Evolutionary conservation across 371 early-diverging fungal genomes (phyloP).

Genomic region (Mucor velutinosus): DNA sequence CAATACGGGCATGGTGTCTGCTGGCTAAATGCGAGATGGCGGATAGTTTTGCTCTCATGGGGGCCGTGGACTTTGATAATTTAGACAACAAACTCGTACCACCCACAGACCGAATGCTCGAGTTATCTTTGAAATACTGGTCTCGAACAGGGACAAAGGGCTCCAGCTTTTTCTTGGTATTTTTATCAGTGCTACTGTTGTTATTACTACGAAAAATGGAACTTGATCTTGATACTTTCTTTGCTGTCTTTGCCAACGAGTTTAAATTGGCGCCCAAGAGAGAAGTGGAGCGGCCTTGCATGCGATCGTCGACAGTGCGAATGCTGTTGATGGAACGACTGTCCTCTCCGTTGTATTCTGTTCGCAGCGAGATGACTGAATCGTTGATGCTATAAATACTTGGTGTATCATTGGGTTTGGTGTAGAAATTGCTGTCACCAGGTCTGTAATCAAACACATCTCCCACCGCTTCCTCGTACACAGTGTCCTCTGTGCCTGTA

Average conservation of each 20-base stretch:
- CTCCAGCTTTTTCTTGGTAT: conserved; percentile 17
- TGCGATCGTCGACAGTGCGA: conserved; percentile 26
- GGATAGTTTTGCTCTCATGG: conserved; percentile 35
- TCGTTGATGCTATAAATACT: conserved; percentile 30
- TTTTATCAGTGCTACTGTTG: background rate
- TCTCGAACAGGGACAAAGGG: conserved; percentile 28
- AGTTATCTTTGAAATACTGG: conserved; percentile 8
- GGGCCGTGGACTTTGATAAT: conserved; percentile 37
- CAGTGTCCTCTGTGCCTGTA: conserved; percentile 14
- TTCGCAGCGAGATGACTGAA: conserved; percentile 29
- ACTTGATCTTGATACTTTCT: conserved; percentile 29
- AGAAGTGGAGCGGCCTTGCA: conserved; percentile 17
- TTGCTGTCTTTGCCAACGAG: conserved; percentile 26
- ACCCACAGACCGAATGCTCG: conserved; percentile 20
- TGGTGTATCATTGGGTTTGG: conserved; percentile 18
- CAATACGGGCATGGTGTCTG: conserved; percentile 18
- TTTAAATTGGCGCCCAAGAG: conserved; percentile 20
- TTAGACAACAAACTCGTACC: conserved; percentile 31
- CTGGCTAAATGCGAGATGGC: conserved; percentile 15
- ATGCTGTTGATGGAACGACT: conserved; percentile 18
- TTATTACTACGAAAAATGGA: conserved; percentile 16
- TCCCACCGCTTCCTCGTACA: conserved; percentile 18
- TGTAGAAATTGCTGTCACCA: conserved; percentile 12
- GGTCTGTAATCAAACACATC: conserved; percentile 32
- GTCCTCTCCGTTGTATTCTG: conserved; percentile 27